A percentile compares a stretch with the other conserved stretches of the same genome.
Evolutionary conservation across 768 basidiomycete genomes (phyloP).

Genomic region (Leccinum imitatum): DNA sequence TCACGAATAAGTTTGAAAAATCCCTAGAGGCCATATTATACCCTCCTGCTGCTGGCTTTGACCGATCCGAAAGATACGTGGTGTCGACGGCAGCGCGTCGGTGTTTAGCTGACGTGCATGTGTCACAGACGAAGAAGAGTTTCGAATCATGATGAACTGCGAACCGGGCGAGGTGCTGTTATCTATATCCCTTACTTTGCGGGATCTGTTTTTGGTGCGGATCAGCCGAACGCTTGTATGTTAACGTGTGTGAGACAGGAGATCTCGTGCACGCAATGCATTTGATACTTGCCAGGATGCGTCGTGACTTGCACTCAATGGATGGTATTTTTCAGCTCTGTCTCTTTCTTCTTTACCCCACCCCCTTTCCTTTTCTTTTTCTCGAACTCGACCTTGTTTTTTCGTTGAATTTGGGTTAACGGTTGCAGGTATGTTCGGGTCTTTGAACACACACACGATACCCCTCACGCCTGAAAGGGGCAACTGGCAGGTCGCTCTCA

Average conservation of each 20-base stretch:
- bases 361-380: too few relatives aligned
- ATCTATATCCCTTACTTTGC: constrained; percentile 21
- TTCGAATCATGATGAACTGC: constrained; percentile 18
- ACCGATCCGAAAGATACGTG: constrained; percentile 20
- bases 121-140: constrained; percentile 13
- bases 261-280: background rate
- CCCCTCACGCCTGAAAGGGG: too few relatives aligned
- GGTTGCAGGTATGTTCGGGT: too few relatives aligned
- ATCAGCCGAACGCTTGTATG: background rate
- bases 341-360: too few relatives aligned
- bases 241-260: background rate
- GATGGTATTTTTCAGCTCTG: too few relatives aligned
- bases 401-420: too few relatives aligned
- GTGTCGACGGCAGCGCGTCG: background rate
- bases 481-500: too few relatives aligned
- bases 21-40: constrained; percentile 18
- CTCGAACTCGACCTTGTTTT: too few relatives aligned
- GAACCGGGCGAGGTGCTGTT: constrained; percentile 11
- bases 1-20: background rate
- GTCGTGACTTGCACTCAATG: too few relatives aligned
- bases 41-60: constrained; percentile 17
- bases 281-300: constrained; percentile 17
- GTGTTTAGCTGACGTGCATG: background rate
- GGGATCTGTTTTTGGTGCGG: constrained; percentile 12
- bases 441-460: too few relatives aligned